These are phyloP conservation scores for Aspergillus melleus DNA, from an alignment of 2,329 filamentous ascomycete genomes.

Conservation along the genomic window DNA sequence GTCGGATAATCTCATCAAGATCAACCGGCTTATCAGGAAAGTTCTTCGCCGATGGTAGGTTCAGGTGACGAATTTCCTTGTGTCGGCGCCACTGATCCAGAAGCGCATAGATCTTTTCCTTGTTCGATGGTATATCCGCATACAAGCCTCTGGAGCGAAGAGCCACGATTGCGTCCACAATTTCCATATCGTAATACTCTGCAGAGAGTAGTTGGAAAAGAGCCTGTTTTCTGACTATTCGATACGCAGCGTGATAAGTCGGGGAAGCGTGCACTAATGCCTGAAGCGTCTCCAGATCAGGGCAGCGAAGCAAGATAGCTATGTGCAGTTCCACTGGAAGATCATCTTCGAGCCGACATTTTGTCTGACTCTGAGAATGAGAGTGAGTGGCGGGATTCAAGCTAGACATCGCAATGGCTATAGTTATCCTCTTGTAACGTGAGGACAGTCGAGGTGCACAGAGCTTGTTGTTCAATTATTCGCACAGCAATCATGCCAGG, in stretches of 20 bases:
- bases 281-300: slow-evolving; percentile 13
- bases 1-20: slow-evolving; percentile 8
- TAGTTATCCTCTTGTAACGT: too few relatives aligned
- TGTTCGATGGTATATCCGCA: neutral
- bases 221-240: slow-evolving; percentile 2
- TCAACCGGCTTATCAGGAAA: slow-evolving; percentile 3
- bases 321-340: slow-evolving; percentile 21
- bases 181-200: slow-evolving; percentile 12
- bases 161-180: slow-evolving; percentile 20
- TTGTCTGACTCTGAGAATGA: neutral
- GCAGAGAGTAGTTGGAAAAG: slow-evolving; percentile 2
- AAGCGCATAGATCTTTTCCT: slow-evolving; percentile 15
- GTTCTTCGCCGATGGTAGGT: neutral
- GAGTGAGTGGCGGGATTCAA: neutral
- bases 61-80: slow-evolving; percentile 12
- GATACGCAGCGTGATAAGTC: slow-evolving; percentile 15
- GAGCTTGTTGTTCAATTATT: too few relatives aligned
- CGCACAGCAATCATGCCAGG: too few relatives aligned
- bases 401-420: neutral
- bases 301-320: slow-evolving; percentile 13
- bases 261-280: slow-evolving; percentile 19
- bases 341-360: neutral
- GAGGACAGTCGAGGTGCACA: too few relatives aligned
- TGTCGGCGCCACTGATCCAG: slow-evolving; percentile 19
- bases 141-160: slow-evolving; percentile 18